Evolutionary conservation across 768 basidiomycete genomes (phyloP), one percentile per base, ranked within the genome.

Genomic region (Cubamyces lactineus): DNA sequence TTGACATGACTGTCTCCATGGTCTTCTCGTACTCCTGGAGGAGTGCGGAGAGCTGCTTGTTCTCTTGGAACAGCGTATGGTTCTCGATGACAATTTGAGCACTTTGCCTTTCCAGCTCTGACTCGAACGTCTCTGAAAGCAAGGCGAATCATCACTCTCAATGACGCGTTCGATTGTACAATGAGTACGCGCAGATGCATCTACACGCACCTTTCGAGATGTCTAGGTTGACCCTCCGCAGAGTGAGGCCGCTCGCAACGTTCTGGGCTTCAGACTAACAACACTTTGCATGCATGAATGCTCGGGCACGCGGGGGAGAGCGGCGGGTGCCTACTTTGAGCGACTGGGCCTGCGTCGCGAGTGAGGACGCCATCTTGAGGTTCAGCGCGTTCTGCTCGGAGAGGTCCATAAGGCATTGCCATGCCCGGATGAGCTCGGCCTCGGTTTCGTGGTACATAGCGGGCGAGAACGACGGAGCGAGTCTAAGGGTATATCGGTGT

Each of bases 11-110:
- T 28, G 88, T 95, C 69, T 98, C 96, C 80, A 99, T 83, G 3
- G 96, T 97, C 56, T 81, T 80, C 73, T 98, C 96, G 72, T 98
- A 96, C 74, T 99, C 97, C 71, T 95, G 96, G 59, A 98, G 79
- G 26, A 99, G 80, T 26, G 85, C 68, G 66, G 88, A 89, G 30
- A 98, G 82, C 71, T 98, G 96, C 73, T 92, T 95, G 79, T 99
- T 98, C 76, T 99, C 97, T 64, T 98, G 89, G 51, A 92, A 79
- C 1, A 99, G 78, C 0, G 87, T 84, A 70, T 97, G 96, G 73
- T 98, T 98, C 75, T 99, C 97, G 59, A 96, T 87, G 48, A 98
- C 85, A 43, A 94, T 84, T 66, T 91, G 88, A 8, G 96, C 92
- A 71, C 94, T 96, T 71, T 83, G 81, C 28, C 92, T 85, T 75